Evolutionary conservation across 805 yeast species (phyloP), one percentile per base, ranked within the genome.

Genomic region (Cyberlindnera mycetangii): DNA sequence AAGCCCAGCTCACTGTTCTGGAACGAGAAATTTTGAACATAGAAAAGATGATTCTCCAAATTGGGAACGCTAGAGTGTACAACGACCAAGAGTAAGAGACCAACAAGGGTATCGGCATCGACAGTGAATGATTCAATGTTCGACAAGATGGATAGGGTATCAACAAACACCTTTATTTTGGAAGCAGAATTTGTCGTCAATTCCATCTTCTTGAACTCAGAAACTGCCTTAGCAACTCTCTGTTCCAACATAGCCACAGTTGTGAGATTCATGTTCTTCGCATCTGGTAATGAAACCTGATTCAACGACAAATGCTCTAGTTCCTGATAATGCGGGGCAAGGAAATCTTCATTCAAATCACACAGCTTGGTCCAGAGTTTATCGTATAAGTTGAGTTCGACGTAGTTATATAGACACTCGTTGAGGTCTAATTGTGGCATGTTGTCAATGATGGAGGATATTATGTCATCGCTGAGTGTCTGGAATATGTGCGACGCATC

Each of bases 81-180:
- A 1, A 89, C 73, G 4, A 88, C 89, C 61, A 89, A 68, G 7
- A 89, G 74, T 49, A 90, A 65, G 37, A 90, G 66, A 1, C 89
- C 83, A 4, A 90, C 73, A 18, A 90, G 65, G 0, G 86, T 79
- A 59, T 90, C 98, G 0, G 97, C 98, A 64, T 84, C 90, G 7
- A 87, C 69, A 0, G 72, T 55, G 4, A 70, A 16, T 32, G 45
- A 41, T 5, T 60, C 61, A 35, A 55, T 47, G 15, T 49, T 53
- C 2, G 88, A 75, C 19, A 89, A 56, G 1, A 68, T 63, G 32
- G 71, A 65, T 19, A 88, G 67, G 0, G 89, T 78, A 0, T 71
- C 65, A 2, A 75, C 59, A 5, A 89, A 60, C 1, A 77, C 66
- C 5, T 61, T 60, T 19, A 77, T 62, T 59, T 84, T 83, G 5